Percentiles rank a stretch among this genome's conserved stretches.
phyloP scores from a whole-genome alignment of 768 basidiomycete genomes.

The Russula sp. region DNA sequence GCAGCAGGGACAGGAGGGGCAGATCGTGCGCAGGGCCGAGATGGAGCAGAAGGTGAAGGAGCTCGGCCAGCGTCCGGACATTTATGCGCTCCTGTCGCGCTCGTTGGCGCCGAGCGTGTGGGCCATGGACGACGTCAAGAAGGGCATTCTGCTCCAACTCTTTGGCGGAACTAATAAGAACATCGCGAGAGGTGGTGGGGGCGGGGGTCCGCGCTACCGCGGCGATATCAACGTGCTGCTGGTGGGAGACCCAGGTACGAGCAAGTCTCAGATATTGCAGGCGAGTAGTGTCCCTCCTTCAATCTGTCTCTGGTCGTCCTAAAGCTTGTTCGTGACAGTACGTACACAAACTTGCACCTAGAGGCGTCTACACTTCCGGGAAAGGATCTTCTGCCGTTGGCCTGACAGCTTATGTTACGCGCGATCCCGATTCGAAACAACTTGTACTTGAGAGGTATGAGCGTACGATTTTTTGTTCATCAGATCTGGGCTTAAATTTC shows the following conservation, averaged over 20 bases:
- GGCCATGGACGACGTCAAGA: conserved; percentile 99
- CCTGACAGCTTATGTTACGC: conserved; percentile 95
- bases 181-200: conserved; percentile 87
- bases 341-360: conserved; percentile 96
- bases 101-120: conserved; percentile 93
- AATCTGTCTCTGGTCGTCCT: conserved; percentile 1
- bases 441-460: conserved; percentile 89
- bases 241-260: conserved; percentile 95
- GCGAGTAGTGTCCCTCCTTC: conserved; percentile 34
- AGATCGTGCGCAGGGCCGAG: conserved; percentile 48
- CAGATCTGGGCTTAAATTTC: neutral
- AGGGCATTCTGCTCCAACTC: conserved; percentile 90
- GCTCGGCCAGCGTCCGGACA: conserved; percentile 65
- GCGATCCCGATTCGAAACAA: conserved; percentile 97
- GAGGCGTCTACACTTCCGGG: conserved; percentile 95
- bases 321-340: conserved; percentile 46
- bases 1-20: conserved; percentile 38
- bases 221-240: conserved; percentile 97
- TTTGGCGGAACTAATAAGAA: conserved; percentile 99
- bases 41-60: conserved; percentile 72
- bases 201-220: conserved; percentile 91
- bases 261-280: conserved; percentile 92
- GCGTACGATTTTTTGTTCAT: neutral
- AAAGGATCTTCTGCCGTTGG: conserved; percentile 99
- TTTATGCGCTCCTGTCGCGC: conserved; percentile 79